Conservation (phyloP, 2,329 filamentous ascomycete genomes). For the Rhynchosporium secalis region DNA sequence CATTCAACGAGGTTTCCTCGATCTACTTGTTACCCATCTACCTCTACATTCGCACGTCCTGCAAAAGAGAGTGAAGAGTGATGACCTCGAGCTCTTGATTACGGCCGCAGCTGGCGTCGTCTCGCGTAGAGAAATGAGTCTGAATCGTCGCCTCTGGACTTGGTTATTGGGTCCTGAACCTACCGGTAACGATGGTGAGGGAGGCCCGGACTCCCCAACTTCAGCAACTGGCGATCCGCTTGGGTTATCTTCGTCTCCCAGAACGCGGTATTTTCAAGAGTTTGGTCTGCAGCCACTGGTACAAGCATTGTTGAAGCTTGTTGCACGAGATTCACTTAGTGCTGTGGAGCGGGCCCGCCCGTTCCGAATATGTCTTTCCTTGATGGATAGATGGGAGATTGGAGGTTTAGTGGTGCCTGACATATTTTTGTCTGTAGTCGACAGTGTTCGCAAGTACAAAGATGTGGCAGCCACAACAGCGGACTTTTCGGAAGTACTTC, state of each 20-base stretch:
- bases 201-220: conserved; percentile 47
- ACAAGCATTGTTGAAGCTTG: conserved; percentile 73
- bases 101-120: conserved; percentile 85
- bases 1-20: conserved; percentile 91
- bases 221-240: conserved; percentile 34
- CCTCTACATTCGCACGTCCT: conserved; percentile 81
- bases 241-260: conserved; percentile 46
- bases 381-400: conserved; percentile 99
- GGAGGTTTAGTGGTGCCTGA: conserved; percentile 85
- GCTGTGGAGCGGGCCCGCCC: conserved; percentile 75
- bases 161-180: conserved; percentile 88
- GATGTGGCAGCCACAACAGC: conserved; percentile 60
- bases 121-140: conserved; percentile 88
- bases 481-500: conserved; percentile 82
- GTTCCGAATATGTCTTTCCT: conserved; percentile 86
- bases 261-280: conserved; percentile 79
- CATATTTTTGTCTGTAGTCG: conserved; percentile 82
- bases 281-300: conserved; percentile 75
- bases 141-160: conserved; percentile 91
- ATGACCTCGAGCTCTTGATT: conserved; percentile 79
- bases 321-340: conserved; percentile 54
- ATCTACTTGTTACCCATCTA: conserved; percentile 86
- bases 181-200: conserved; percentile 48
- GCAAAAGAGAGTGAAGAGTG: conserved; percentile 68
- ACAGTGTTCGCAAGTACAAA: conserved; percentile 77